Percentiles rank a stretch among this genome's conserved stretches.
phyloP scores from a whole-genome alignment of 441 rosid species.

The Flueggea neowawraea region DNA sequence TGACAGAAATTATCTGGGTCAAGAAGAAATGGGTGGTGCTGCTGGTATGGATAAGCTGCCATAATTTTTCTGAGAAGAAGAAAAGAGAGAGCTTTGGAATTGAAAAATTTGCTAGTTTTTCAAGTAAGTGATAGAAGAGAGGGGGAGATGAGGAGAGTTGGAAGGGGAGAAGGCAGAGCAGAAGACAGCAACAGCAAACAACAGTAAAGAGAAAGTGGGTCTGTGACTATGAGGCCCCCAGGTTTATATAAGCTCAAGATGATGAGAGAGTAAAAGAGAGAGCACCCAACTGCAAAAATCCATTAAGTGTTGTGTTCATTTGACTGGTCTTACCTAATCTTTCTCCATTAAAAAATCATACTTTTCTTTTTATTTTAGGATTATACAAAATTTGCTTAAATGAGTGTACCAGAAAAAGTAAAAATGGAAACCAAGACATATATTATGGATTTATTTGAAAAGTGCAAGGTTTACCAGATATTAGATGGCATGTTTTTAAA shows the following conservation, averaged over 20 bases:
- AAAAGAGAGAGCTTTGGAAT: constrained; percentile 13
- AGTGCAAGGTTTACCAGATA: too few relatives aligned
- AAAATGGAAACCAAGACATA: too few relatives aligned
- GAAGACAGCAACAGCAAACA: constrained; percentile 1
- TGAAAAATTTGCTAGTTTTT: constrained; percentile 13
- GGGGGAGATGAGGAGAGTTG: constrained; percentile 14
- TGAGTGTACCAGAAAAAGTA: too few relatives aligned
- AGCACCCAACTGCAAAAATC: constrained; percentile 6
- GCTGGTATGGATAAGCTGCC: constrained; percentile 51
- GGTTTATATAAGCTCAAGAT: constrained; percentile 28
- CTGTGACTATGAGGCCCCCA: constrained; percentile 17
- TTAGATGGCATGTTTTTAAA: too few relatives aligned
- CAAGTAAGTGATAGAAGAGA: constrained; percentile 29
- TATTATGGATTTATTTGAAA: too few relatives aligned
- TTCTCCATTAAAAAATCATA: too few relatives aligned
- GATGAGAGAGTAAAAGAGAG: constrained; percentile 2
- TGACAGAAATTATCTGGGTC: constrained; percentile 30
- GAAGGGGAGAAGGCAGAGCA: neutral
- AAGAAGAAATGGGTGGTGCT: constrained; percentile 26
- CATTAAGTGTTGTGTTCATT: constrained; percentile 14
- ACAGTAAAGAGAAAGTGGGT: constrained; percentile 16
- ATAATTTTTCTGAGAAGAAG: constrained; percentile 8
- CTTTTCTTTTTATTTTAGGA: too few relatives aligned
- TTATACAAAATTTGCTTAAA: too few relatives aligned
- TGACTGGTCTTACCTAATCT: constrained; percentile 29